A percentile compares a stretch with the other conserved stretches of the same genome.
Evolutionary conservation across 371 early-diverging fungal genomes (phyloP).

Genomic region (Massospora cicadina): DNA sequence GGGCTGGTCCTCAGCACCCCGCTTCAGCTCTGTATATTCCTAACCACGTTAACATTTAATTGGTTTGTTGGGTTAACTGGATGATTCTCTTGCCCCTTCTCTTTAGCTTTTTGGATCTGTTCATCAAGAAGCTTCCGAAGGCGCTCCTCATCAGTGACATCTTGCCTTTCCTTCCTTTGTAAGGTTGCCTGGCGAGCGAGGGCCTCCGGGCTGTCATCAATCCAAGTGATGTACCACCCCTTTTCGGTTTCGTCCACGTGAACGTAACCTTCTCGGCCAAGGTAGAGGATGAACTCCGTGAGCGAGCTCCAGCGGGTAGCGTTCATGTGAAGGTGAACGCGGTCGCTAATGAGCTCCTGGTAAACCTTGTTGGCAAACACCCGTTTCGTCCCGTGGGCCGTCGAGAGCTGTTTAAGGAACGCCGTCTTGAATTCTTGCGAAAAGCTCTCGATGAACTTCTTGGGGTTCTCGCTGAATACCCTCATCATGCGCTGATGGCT

Average conservation of each 20-base stretch:
- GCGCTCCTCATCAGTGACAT: slow-evolving; percentile 69
- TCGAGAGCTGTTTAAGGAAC: slow-evolving; percentile 48
- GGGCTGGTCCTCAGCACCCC: neutral
- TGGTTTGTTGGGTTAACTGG: neutral
- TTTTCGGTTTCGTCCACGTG: slow-evolving; percentile 78
- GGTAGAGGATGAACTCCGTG: slow-evolving; percentile 61
- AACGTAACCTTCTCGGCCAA: slow-evolving; percentile 69
- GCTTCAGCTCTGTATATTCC: neutral
- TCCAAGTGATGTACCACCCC: slow-evolving; percentile 81
- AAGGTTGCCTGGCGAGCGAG: slow-evolving; percentile 64
- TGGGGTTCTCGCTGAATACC: slow-evolving; percentile 67
- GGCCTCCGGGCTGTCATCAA: slow-evolving; percentile 78
- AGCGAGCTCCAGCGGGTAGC: slow-evolving; percentile 81
- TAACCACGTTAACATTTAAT: neutral
- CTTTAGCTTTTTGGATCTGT: slow-evolving; percentile 60
- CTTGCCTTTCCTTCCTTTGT: slow-evolving; percentile 57
- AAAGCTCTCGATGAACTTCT: slow-evolving; percentile 41
- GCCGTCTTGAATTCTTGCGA: slow-evolving; percentile 54
- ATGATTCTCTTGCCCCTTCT: slow-evolving; percentile 24
- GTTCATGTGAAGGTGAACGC: slow-evolving; percentile 90
- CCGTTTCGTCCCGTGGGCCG: slow-evolving; percentile 64
- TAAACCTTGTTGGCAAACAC: slow-evolving; percentile 85
- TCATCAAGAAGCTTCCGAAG: slow-evolving; percentile 52
- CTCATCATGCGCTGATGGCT: slow-evolving; percentile 86
- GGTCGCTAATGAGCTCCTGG: slow-evolving; percentile 84